Evolutionary conservation across 805 yeast genomes (phyloP).

Genomic region (Debaryomyces maramus): DNA sequence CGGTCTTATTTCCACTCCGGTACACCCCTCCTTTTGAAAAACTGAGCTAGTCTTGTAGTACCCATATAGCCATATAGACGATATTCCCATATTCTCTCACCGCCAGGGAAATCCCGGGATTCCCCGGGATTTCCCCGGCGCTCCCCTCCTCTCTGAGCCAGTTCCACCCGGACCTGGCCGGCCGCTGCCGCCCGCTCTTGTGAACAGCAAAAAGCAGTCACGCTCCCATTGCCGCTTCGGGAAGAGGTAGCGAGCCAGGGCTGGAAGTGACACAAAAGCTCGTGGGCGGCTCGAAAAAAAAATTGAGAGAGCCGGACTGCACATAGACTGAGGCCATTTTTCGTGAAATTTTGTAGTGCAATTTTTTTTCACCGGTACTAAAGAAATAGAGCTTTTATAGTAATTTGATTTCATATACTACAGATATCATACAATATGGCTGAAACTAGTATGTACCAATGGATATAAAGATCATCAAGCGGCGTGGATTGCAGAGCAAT

Average conservation of each 20-base stretch:
- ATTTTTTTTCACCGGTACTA: neutral
- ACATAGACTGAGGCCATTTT: neutral
- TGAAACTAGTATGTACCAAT: slow-evolving; percentile 35
- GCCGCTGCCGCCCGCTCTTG: too few species aligned
- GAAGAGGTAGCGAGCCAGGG: neutral
- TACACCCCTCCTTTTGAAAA: too few species aligned
- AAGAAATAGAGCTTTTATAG: neutral
- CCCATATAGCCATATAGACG: too few species aligned
- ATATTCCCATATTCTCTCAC: too few species aligned
- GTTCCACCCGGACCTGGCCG: too few species aligned
- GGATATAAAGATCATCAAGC: too few species aligned
- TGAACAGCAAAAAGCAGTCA: slow-evolving; percentile 2
- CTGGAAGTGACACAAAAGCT: neutral
- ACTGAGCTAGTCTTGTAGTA: too few species aligned
- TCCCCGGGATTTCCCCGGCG: too few species aligned
- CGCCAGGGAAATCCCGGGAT: too few species aligned
- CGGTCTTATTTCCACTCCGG: too few species aligned
- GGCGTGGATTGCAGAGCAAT: too few species aligned
- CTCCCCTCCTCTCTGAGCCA: too few species aligned
- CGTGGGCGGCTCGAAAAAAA: neutral
- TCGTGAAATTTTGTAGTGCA: slow-evolving; percentile 1
- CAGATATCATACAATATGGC: slow-evolving; percentile 25
- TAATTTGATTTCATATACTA: neutral
- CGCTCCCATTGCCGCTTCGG: neutral
- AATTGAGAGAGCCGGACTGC: neutral